Evolutionary conservation across 1,284 basidiomycete species (phyloP).

Genomic region (Vanrija pseudolonga): DNA sequence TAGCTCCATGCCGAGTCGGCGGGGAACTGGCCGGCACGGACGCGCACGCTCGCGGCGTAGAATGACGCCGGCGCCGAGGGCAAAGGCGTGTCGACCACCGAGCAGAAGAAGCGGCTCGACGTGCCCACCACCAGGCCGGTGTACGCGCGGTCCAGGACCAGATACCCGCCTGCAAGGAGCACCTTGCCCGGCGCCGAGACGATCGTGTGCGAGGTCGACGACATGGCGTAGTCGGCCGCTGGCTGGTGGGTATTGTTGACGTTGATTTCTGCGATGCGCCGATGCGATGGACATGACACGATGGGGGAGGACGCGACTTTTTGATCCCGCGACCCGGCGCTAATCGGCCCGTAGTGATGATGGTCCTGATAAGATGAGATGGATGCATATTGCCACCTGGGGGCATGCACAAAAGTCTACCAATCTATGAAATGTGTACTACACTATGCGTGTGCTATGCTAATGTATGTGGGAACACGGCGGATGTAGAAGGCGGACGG

Average conservation of each 20-base stretch:
- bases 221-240: no score
- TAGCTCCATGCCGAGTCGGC: conserved; percentile 71
- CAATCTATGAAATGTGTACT: background rate
- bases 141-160: conserved; percentile 80
- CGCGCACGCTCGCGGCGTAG: conserved; percentile 54
- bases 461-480: background rate
- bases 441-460: background rate
- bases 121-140: conserved; percentile 84
- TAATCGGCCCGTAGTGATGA: no score
- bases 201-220: conserved; percentile 46
- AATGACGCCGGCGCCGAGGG: no score
- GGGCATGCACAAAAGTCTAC: background rate
- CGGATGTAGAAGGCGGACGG: no score
- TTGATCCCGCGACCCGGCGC: no score
- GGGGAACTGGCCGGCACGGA: conserved; percentile 87
- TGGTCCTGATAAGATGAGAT: no score
- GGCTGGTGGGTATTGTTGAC: no score
- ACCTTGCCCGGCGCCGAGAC: conserved; percentile 95
- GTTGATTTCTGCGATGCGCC: no score
- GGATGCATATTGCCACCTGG: no score
- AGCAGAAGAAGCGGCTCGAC: conserved; percentile 86
- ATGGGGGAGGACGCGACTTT: no score
- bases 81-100: conserved; percentile 26
- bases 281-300: no score
- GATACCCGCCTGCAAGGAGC: conserved; percentile 87